phyloP scores from a whole-genome alignment of 768 basidiomycete species.

The Leccinum fibrillosum region DNA sequence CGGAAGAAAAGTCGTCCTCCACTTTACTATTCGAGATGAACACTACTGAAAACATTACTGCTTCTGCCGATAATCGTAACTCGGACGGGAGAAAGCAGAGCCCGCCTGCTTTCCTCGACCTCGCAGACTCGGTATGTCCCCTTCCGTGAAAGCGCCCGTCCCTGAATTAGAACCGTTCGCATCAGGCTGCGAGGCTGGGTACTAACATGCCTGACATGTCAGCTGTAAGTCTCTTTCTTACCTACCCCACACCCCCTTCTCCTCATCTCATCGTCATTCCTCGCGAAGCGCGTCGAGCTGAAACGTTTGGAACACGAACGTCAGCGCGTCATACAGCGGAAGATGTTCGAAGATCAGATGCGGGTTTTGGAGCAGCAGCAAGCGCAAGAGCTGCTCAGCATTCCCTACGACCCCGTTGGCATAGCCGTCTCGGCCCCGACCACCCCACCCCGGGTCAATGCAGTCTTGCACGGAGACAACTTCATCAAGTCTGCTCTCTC shows the following conservation, averaged over 20 bases:
- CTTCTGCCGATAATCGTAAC: conserved; percentile 68
- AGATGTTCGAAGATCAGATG: conserved; percentile 97
- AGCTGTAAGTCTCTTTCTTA: conserved; percentile 53
- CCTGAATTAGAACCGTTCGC: conserved; percentile 2
- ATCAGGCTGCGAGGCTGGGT: conserved; percentile 76
- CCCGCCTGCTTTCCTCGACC: conserved; percentile 89
- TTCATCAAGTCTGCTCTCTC: conserved; percentile 42
- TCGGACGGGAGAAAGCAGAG: conserved; percentile 78
- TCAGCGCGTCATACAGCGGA: conserved; percentile 81
- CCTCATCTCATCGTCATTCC: conserved; percentile 7
- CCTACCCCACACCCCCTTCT: neutral
- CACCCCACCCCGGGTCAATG: conserved; percentile 78
- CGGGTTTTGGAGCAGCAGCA: conserved; percentile 89
- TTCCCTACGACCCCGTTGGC: conserved; percentile 63
- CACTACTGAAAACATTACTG: conserved; percentile 65
- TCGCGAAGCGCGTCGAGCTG: conserved; percentile 73
- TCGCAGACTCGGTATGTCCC: conserved; percentile 82
- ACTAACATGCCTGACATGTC: conserved; percentile 86
- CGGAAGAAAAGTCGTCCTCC: conserved; percentile 49
- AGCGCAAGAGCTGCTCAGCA: conserved; percentile 74
- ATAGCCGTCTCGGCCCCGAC: conserved; percentile 88
- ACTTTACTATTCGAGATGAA: conserved; percentile 59
- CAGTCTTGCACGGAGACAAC: conserved; percentile 60
- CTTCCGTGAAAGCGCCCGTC: conserved; percentile 8
- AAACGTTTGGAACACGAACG: conserved; percentile 87